A percentile compares a stretch with the other conserved stretches of the same genome.
These are phyloP conservation scores for Populus ilicifolia DNA, from an alignment of 345 rosid genomes.

Conservation along the genomic window DNA sequence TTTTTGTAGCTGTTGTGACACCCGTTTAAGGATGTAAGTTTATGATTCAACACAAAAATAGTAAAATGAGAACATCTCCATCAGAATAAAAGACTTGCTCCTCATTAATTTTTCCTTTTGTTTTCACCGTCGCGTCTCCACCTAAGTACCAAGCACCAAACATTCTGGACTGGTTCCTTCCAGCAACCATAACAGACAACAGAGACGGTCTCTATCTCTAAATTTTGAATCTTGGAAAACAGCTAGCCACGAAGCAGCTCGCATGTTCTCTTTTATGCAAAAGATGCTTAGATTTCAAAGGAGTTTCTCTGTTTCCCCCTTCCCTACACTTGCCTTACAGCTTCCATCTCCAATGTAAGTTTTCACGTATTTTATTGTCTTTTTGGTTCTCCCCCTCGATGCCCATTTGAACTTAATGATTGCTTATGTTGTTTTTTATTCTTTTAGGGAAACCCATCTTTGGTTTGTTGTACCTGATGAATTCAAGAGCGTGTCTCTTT, in stretches of 20 bases:
- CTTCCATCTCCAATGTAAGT: slow-evolving; percentile 61
- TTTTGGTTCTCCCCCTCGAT: not conserved
- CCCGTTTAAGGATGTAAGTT: no score
- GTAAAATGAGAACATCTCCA: no score
- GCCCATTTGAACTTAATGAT: not conserved
- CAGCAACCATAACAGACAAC: not conserved
- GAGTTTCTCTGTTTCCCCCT: slow-evolving; percentile 34
- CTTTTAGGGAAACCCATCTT: slow-evolving; percentile 71
- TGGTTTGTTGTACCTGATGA: slow-evolving; percentile 82
- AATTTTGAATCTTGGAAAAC: not conserved
- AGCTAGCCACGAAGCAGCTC: not conserved
- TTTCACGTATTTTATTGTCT: no score
- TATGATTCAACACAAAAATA: no score
- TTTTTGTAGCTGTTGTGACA: no score
- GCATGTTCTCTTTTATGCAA: not conserved
- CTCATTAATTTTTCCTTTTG: not conserved
- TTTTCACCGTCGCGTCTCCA: not conserved
- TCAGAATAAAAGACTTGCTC: no score
- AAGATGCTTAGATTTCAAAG: slow-evolving; percentile 35
- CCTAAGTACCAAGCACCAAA: no score
- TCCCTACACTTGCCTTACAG: slow-evolving; percentile 43
- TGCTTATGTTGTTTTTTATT: not conserved
- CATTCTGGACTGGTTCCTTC: not conserved
- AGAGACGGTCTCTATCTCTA: not conserved
- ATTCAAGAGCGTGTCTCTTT: slow-evolving; percentile 54